Conservation (phyloP, 441 rosid genomes). For the Sinapis alba region DNA sequence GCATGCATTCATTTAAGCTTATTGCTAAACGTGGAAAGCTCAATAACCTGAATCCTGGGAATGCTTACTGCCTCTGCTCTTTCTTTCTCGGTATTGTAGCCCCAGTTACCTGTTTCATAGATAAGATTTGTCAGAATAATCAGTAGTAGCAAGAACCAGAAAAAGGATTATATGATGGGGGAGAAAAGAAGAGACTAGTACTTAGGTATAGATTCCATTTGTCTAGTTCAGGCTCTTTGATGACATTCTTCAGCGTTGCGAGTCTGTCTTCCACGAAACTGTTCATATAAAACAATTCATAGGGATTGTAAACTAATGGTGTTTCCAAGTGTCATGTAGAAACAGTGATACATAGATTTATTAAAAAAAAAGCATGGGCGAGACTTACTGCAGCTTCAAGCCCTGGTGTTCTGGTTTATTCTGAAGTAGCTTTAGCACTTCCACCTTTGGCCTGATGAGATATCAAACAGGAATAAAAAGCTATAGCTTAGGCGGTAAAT, state of each 20-base stretch:
- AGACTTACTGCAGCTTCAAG: conserved; percentile 65
- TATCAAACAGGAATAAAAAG: neutral
- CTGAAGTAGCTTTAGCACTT: conserved; percentile 85
- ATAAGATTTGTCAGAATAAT: neutral
- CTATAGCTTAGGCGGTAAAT: neutral
- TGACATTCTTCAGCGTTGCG: conserved; percentile 87
- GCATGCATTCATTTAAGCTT: conserved; percentile 62
- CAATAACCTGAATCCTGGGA: conserved; percentile 76
- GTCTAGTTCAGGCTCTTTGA: conserved; percentile 79
- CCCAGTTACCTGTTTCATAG: conserved; percentile 77
- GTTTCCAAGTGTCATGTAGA: no score
- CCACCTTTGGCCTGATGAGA: conserved; percentile 74
- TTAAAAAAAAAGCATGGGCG: neutral
- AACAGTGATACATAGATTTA: no score
- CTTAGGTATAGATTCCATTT: conserved; percentile 90
- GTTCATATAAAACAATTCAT: conserved; percentile 39
- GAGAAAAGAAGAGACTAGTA: conserved; percentile 26
- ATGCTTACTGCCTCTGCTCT: conserved; percentile 76
- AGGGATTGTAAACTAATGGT: conserved; percentile 9
- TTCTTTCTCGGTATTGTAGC: conserved; percentile 87
- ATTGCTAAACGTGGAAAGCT: conserved; percentile 77
- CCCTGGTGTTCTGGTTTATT: conserved; percentile 83
- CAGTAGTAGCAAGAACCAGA: conserved; percentile 15
- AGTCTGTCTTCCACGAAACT: conserved; percentile 97
- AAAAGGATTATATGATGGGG: neutral